Evolutionary conservation across 495 filamentous ascomycete species (phyloP).

Genomic region (Penicillium paradoxum): DNA sequence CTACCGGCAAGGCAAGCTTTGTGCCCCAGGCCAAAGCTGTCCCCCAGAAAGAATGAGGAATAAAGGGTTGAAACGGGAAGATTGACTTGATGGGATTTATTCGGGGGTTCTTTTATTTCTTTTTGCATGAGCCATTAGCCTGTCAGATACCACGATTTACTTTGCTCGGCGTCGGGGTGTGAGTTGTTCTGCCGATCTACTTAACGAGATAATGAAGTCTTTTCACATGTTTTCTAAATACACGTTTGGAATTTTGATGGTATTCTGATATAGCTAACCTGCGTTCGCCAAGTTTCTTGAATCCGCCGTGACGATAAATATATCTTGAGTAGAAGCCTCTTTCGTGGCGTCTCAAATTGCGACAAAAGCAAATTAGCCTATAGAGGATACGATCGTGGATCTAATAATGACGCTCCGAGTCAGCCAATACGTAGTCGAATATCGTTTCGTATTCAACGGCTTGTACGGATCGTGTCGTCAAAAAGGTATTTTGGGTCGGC

Average conservation of each 20-base stretch:
- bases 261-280: too few species aligned
- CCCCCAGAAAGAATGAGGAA: neutral
- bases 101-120: neutral
- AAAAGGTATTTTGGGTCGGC: slow-evolving; percentile 42
- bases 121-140: neutral
- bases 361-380: too few species aligned
- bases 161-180: neutral
- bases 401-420: neutral
- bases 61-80: too few species aligned
- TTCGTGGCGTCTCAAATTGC: too few species aligned
- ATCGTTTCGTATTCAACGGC: neutral
- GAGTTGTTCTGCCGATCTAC: neutral
- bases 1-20: slow-evolving; percentile 53
- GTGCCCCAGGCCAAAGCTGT: slow-evolving; percentile 27
- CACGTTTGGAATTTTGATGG: too few species aligned
- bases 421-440: too few species aligned
- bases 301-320: too few species aligned
- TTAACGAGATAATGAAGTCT: slow-evolving; percentile 1
- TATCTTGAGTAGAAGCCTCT: too few species aligned
- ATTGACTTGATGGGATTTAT: neutral
- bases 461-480: slow-evolving; percentile 20
- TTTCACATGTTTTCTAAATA: neutral
- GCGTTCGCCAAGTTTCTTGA: too few species aligned
- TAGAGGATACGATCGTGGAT: too few species aligned
- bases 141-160: neutral